These are phyloP conservation scores for Phialocephala sp. DNA, from an alignment of 2,329 filamentous ascomycete species.

Conservation along the genomic window DNA sequence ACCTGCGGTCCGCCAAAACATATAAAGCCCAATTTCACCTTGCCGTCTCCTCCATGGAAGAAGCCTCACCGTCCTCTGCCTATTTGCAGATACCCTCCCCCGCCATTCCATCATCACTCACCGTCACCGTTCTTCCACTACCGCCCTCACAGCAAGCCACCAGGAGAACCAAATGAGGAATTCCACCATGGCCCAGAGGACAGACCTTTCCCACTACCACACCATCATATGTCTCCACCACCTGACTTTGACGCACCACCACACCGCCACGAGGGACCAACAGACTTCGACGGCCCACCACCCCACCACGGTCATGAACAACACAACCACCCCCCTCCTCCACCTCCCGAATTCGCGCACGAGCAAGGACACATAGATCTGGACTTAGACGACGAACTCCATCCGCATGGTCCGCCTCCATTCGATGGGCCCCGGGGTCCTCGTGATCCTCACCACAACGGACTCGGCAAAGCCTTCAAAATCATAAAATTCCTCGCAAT, in stretches of 20 bases:
- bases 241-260: constrained; percentile 16
- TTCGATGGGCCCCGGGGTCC: constrained; percentile 1
- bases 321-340: neutral
- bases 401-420: constrained; percentile 4
- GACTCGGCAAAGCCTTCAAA: constrained; percentile 22
- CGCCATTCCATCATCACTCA: constrained; percentile 20
- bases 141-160: constrained; percentile 20
- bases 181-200: neutral
- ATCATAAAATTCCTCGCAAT: constrained; percentile 33
- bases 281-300: constrained; percentile 5
- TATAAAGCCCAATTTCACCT: constrained; percentile 39
- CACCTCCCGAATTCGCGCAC: neutral
- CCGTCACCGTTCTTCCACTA: constrained; percentile 17
- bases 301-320: constrained; percentile 8
- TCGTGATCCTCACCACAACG: constrained; percentile 11
- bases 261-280: constrained; percentile 8
- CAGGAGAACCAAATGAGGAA: constrained; percentile 16
- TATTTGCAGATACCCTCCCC: constrained; percentile 32
- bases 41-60: constrained; percentile 29
- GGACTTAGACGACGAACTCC: neutral
- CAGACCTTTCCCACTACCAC: constrained; percentile 25
- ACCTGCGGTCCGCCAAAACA: constrained; percentile 25
- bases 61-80: constrained; percentile 42
- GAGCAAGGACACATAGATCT: neutral
- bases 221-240: constrained; percentile 14